Evolutionary conservation across 768 basidiomycete genomes (phyloP).

Genomic region (Zangia roseola): DNA sequence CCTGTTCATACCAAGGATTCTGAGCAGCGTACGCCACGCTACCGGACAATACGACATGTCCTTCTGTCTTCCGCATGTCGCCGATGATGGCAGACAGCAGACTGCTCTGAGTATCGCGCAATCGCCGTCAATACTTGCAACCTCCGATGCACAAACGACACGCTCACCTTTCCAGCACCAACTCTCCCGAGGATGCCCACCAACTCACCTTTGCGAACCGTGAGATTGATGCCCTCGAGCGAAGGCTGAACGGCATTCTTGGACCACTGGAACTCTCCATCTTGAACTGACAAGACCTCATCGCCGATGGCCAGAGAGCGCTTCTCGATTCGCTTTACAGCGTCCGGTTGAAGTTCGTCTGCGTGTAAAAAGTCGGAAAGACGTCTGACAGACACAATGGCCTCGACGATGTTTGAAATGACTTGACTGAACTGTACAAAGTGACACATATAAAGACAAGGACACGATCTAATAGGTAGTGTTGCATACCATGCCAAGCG

Average conservation of each 20-base stretch:
- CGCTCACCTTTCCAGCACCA: conserved; percentile 79
- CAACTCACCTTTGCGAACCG: conserved; percentile 79
- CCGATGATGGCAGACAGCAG: conserved; percentile 80
- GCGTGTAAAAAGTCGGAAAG: conserved; percentile 73
- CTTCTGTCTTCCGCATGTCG: conserved; percentile 78
- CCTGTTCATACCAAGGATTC: conserved; percentile 66
- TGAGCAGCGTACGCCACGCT: conserved; percentile 83
- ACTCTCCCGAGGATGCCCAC: conserved; percentile 86
- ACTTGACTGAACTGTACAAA: conserved; percentile 60
- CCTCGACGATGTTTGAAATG: conserved; percentile 81
- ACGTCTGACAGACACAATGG: conserved; percentile 78
- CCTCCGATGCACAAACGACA: background rate
- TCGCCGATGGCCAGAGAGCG: conserved; percentile 53
- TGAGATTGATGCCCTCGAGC: conserved; percentile 75
- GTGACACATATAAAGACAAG: background rate
- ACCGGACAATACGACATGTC: conserved; percentile 67
- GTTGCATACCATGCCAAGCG: conserved; percentile 69
- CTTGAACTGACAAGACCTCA: conserved; percentile 64
- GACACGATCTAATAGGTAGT: background rate
- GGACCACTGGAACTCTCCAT: conserved; percentile 84
- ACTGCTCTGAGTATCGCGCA: conserved; percentile 49
- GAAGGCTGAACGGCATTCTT: conserved; percentile 53
- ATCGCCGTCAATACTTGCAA: background rate
- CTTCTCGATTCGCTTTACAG: conserved; percentile 52
- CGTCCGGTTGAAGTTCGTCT: conserved; percentile 79